A percentile compares a stretch with the other conserved stretches of the same genome.
Evolutionary conservation across 2,329 filamentous ascomycete genomes (phyloP).

Genomic region (Cladosporium oxysporum): DNA sequence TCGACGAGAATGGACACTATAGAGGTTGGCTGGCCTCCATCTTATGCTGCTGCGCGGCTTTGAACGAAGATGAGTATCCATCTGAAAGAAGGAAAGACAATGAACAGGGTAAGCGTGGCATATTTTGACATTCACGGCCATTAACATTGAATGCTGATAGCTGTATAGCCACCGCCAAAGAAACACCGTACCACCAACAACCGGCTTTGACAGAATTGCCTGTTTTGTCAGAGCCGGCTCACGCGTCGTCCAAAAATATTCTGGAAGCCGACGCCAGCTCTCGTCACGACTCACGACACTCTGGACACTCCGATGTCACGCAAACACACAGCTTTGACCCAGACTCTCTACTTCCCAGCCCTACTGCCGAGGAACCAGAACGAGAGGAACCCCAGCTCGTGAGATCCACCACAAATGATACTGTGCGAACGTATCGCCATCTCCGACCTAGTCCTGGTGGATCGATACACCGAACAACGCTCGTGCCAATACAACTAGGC

Average conservation of each 20-base stretch:
- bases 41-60: conserved; percentile 36
- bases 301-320: neutral
- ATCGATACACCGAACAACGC: conserved; percentile 28
- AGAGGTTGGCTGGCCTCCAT: conserved; percentile 39
- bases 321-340: conserved; percentile 23
- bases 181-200: neutral
- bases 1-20: conserved; percentile 31
- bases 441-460: neutral
- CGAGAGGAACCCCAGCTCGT: neutral
- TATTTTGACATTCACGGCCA: neutral
- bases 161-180: neutral
- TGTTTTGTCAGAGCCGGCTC: neutral
- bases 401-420: neutral
- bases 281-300: conserved; percentile 10
- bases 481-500: conserved; percentile 32
- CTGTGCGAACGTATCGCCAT: neutral
- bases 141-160: neutral
- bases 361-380: neutral
- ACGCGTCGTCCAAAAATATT: neutral
- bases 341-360: conserved; percentile 25
- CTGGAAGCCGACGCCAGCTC: neutral
- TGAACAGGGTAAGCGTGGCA: conserved; percentile 23
- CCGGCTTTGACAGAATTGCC: neutral
- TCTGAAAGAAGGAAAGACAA: conserved; percentile 23
- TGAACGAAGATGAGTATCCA: conserved; percentile 34